A percentile compares a stretch with the other conserved stretches of the same genome.
These are phyloP conservation scores for Colletotrichum kahawae DNA, from an alignment of 2,329 filamentous ascomycete species.

Conservation along the genomic window DNA sequence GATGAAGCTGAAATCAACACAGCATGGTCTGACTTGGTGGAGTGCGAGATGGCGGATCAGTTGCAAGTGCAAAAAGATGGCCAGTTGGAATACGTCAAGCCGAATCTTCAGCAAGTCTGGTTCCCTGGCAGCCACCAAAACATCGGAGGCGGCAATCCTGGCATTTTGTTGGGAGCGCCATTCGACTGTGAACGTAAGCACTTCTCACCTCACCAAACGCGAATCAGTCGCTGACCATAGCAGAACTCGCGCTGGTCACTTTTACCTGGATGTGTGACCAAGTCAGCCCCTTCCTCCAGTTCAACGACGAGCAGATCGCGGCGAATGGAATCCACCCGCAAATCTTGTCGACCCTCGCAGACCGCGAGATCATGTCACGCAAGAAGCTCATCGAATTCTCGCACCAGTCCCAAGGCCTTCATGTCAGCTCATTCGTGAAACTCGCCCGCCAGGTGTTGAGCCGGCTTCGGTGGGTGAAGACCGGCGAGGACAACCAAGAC, in stretches of 20 bases:
- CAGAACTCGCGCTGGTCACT: conserved; percentile 17
- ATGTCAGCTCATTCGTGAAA: neutral
- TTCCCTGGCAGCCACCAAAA: conserved; percentile 16
- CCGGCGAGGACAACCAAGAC: neutral
- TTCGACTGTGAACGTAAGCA: conserved; percentile 10
- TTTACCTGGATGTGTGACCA: conserved; percentile 23
- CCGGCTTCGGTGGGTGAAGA: neutral
- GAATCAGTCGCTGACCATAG: neutral
- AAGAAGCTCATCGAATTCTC: neutral
- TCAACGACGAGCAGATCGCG: neutral
- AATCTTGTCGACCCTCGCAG: neutral
- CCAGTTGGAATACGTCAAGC: neutral
- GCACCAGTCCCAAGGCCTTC: neutral
- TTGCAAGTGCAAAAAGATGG: neutral
- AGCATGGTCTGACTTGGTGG: neutral
- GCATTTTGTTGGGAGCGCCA: neutral
- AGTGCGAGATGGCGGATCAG: neutral
- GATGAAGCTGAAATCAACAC: neutral
- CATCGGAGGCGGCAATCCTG: conserved; percentile 9
- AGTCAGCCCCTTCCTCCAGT: neutral
- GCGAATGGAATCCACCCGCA: neutral
- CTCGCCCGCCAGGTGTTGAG: neutral
- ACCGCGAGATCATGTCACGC: neutral
- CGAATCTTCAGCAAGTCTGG: conserved; percentile 8
- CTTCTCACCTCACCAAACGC: rapidly evolving